Evolutionary conservation across 306 rosid genomes (phyloP), one percentile per base, ranked within the genome.

Genomic region (Glycine soja): DNA sequence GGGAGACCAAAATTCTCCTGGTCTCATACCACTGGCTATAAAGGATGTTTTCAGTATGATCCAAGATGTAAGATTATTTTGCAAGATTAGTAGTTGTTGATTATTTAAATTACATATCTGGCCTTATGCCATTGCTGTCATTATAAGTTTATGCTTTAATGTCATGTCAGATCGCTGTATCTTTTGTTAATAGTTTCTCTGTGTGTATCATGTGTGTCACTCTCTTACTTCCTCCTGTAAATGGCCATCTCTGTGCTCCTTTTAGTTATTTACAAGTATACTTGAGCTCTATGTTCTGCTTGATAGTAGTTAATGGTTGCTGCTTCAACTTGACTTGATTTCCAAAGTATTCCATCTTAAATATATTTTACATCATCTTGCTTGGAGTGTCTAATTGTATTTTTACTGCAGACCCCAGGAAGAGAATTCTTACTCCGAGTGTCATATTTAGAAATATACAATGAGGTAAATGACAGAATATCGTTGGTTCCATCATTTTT

Each of bases 1-100:
- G 99, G 99, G 99, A 80, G 99, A 96, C 87, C 99, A 93, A 70
- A 79, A 83, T 74, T 87, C 92, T 81, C 99, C 98, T 19, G 99
- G 99, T 68, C 70, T 96, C 82, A 96, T 96, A 81, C 99, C 99
- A 2, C 76, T 96, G 90, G 97, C 99, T 71, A 96, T 96, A 87
- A 96, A 96, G 86, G 99, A 96, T 78, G 99, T 96, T 77, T 96
- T 96, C 87, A 90, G 97, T 87, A 96, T 93, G 70, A 93, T 96
- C 71, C 99, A 96, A 89, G 99, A 96, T 88, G 99, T 96, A 88
- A 90, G 97, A 76, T 67, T 76, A 32, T 81, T 81, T 56, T 70
- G 13, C 69, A 4, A 77, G 76, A 78, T 75, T 14, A 12, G 7
- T 75, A 74, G 34, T 71, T 76, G 10, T 56, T 80, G 67, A 54